These are phyloP conservation scores for Periconia digitata DNA, from an alignment of 2,329 filamentous ascomycete genomes.

Conservation along the genomic window DNA sequence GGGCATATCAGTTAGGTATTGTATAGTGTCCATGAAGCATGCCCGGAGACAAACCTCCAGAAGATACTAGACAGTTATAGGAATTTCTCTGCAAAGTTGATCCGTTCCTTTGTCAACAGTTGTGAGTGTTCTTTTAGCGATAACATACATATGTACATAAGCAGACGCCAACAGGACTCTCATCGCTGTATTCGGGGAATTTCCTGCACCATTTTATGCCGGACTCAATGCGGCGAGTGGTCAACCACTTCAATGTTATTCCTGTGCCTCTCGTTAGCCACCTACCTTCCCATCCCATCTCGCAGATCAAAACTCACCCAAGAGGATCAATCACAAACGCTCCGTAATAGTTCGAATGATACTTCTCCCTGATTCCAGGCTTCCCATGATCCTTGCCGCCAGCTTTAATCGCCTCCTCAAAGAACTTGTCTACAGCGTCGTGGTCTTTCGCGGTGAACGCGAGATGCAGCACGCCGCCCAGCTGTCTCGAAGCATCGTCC, in stretches of 20 bases:
- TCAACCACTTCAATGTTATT: conserved; percentile 27
- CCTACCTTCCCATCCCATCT: not conserved
- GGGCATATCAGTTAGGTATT: too few relatives aligned
- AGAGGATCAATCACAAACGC: conserved; percentile 30
- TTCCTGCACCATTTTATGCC: too few relatives aligned
- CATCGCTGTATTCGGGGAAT: too few relatives aligned
- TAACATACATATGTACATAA: too few relatives aligned
- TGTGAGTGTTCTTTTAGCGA: too few relatives aligned
- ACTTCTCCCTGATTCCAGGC: conserved; percentile 24
- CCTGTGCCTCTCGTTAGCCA: conserved; percentile 7
- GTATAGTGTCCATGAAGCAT: too few relatives aligned
- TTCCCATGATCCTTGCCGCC: conserved; percentile 28
- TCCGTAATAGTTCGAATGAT: conserved; percentile 30
- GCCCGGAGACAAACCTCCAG: too few relatives aligned
- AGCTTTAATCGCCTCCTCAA: conserved; percentile 24
- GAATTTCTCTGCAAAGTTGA: too few relatives aligned
- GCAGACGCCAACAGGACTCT: too few relatives aligned
- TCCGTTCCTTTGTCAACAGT: too few relatives aligned
- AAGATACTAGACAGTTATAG: too few relatives aligned
- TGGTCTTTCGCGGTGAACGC: conserved; percentile 22
- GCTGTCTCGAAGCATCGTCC: conserved; percentile 2
- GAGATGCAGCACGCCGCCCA: conserved; percentile 13
- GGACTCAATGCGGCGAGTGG: conserved; percentile 9
- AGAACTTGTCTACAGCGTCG: conserved; percentile 20
- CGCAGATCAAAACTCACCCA: conserved; percentile 18